A percentile compares a stretch with the other conserved stretches of the same genome.
Conservation (phyloP, 805 yeast species). For the Teunomyces stri region DNA sequence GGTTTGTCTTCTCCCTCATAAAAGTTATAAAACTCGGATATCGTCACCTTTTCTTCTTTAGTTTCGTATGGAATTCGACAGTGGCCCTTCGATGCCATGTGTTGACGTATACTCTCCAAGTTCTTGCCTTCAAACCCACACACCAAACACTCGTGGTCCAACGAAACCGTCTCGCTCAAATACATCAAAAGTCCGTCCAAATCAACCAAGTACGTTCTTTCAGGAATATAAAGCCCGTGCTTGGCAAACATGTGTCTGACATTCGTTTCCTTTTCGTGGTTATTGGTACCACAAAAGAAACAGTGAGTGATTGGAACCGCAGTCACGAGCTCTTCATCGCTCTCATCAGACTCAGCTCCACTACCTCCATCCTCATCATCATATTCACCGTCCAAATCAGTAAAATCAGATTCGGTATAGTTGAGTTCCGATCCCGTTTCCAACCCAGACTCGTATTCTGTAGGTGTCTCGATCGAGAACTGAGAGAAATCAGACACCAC, state of each 20-base stretch:
- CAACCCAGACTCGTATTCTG: slow-evolving; percentile 27
- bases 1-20: slow-evolving; percentile 16
- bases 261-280: slow-evolving; percentile 54
- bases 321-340: slow-evolving; percentile 16
- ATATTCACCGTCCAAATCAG: slow-evolving; percentile 13
- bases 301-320: slow-evolving; percentile 52
- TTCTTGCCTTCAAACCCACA: slow-evolving; percentile 45
- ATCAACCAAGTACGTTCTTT: slow-evolving; percentile 35
- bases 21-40: slow-evolving; percentile 41
- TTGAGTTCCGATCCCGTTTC: slow-evolving; percentile 54
- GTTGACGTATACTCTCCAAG: slow-evolving; percentile 43
- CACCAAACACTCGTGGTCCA: slow-evolving; percentile 43
- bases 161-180: slow-evolving; percentile 34
- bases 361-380: slow-evolving; percentile 15
- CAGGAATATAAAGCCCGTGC: slow-evolving; percentile 49
- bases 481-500: slow-evolving; percentile 54
- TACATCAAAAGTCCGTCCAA: slow-evolving; percentile 38
- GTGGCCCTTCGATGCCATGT: slow-evolving; percentile 43
- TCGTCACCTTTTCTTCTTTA: slow-evolving; percentile 31
- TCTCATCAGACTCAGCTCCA: slow-evolving; percentile 21
- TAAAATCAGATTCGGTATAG: slow-evolving; percentile 23
- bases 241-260: slow-evolving; percentile 41
- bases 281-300: slow-evolving; percentile 55
- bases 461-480: slow-evolving; percentile 46
- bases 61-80: slow-evolving; percentile 46